Evolutionary conservation across 495 filamentous ascomycete genomes (phyloP).

Genomic region (Tuber indicum): DNA sequence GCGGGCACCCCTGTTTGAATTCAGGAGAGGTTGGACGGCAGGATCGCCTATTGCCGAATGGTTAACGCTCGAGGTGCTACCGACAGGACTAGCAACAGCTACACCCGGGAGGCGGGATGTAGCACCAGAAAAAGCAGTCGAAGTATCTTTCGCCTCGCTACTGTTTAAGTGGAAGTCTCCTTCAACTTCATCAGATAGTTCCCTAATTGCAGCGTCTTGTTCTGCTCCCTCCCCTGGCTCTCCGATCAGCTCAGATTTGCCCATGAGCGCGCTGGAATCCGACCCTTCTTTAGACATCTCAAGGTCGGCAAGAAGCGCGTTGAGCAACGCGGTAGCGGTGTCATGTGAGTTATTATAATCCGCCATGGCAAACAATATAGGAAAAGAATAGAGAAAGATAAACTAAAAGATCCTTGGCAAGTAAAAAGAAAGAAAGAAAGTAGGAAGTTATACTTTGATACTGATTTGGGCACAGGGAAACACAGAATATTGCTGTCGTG

Average conservation of each 20-base stretch:
- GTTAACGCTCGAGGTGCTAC: conserved; percentile 29
- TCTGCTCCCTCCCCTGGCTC: conserved; percentile 15
- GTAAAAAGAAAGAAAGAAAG: no score
- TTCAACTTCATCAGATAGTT: conserved; percentile 31
- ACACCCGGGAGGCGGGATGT: conserved; percentile 32
- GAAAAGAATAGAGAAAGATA: conserved; percentile 7
- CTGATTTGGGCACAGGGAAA: background rate
- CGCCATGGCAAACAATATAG: conserved; percentile 32
- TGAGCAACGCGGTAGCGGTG: conserved; percentile 31
- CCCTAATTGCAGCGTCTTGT: conserved; percentile 22
- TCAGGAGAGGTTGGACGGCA: conserved; percentile 27
- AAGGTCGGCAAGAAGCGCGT: conserved; percentile 34
- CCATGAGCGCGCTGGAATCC: conserved; percentile 15
- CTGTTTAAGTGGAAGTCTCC: conserved; percentile 38
- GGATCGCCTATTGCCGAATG: conserved; percentile 26
- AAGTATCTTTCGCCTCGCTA: conserved; percentile 36
- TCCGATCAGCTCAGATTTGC: conserved; percentile 12
- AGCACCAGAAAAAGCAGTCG: conserved; percentile 21
- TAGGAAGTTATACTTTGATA: background rate
- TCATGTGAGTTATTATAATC: conserved; percentile 29
- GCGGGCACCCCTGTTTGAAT: conserved; percentile 20
- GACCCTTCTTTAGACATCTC: conserved; percentile 25
- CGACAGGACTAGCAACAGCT: conserved; percentile 35
- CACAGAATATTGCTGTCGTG: background rate
- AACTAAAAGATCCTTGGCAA: conserved; percentile 11